Base-by-base conservation (phyloP, 202 grass and related monocot species). In the Carex arenaria region DNA sequence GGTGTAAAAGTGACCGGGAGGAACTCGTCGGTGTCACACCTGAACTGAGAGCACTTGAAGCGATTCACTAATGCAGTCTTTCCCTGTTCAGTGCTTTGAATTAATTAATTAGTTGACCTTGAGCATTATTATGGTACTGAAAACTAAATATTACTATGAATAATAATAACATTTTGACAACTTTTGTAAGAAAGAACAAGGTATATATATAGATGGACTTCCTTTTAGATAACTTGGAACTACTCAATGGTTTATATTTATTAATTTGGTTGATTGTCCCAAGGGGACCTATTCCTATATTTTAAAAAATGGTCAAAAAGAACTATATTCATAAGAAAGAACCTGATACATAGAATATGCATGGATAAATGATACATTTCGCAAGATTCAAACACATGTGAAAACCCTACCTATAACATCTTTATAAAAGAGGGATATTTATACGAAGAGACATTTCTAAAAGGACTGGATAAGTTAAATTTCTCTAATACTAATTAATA, bases 1-100 rank as follows among this genome's bases (percentile, higher is more conserved):
- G 91, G 88, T 7, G 76, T 65, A 79, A 94, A 90, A 52, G 78
- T 15, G 18, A 83, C 94, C 1, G 94, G 94, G 31, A 90, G 89
- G 84, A 67, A 90, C 9, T 92, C 89, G 13, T 87, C 85, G 10
- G 45, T 61, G 68, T 11, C 32, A 82, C 94, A 92, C 15, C 23
- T 52, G 59, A 92, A 90, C n/a, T 26, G 81, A 45, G 75, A 57
- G 56, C 23, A 17, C 51, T 19, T 79, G 20, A 92, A 89, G 74
- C 87, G 73, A 10, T 74, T 5, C 88, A 45, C 80, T 64, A 97
- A 53, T 47, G 13, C 72, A 7, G 4, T 28, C 80, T 75, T 83
- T 9, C 94, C 94, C 91, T 97, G 73, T 34, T 77, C 6, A 77
- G 14, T 51, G 19, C 4, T 51, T 54, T 54, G 10, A 77, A 63